Evolutionary conservation across 1,284 basidiomycete species (phyloP).

Genomic region (Ceratobasidium sp.): DNA sequence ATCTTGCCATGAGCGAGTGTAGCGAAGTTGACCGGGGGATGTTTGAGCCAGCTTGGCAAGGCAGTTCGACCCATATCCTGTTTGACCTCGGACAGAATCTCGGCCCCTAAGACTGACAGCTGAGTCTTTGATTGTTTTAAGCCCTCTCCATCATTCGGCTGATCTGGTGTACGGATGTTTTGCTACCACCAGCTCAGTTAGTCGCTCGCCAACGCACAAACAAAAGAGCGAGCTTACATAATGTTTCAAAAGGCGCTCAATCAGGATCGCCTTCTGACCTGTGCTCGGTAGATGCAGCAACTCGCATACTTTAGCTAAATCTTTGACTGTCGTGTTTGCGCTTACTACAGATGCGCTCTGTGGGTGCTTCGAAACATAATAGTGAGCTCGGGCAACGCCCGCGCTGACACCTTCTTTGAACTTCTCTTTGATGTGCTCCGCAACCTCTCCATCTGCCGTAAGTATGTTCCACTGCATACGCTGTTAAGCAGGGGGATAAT

Average conservation of each 20-base stretch:
- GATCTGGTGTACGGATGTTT: not conserved
- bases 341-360: not conserved
- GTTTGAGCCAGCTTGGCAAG: conserved; percentile 38
- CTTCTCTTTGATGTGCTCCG: not conserved
- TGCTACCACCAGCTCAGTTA: not conserved
- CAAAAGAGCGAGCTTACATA: not conserved
- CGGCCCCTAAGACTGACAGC: not conserved
- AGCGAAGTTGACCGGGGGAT: conserved; percentile 21
- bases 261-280: not conserved
- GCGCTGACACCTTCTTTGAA: not conserved
- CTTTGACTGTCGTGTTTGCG: not conserved
- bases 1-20: conserved; percentile 29
- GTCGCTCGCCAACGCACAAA: not conserved
- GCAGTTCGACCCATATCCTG: conserved; percentile 19
- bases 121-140: too few relatives aligned
- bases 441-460: too few relatives aligned
- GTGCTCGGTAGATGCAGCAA: not conserved
- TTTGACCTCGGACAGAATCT: conserved; percentile 10
- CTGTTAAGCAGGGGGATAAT: too few relatives aligned
- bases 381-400: not conserved
- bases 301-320: not conserved
- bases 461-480: too few relatives aligned
- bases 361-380: not conserved
- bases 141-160: not conserved
- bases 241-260: not conserved